Conservation (phyloP, 1,284 basidiomycete genomes). For the Tremellales sp. region DNA sequence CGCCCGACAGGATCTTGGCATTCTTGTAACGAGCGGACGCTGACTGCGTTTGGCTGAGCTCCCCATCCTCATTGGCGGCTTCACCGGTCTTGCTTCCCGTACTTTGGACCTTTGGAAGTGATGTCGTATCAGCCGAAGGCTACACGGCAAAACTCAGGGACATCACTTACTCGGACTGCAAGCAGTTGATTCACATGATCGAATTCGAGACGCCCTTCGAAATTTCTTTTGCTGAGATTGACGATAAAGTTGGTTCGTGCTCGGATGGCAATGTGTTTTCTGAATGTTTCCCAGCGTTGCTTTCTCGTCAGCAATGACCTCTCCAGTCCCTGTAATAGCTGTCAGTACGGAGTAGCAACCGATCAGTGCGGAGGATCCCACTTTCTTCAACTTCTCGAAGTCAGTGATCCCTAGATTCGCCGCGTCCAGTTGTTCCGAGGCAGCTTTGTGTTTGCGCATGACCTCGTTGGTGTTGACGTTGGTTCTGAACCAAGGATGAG, state of each 20-base stretch:
- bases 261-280: slow-evolving; percentile 78
- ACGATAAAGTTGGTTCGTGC: slow-evolving; percentile 77
- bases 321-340: slow-evolving; percentile 10
- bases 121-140: background rate
- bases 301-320: slow-evolving; percentile 54
- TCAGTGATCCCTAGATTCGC: slow-evolving; percentile 6
- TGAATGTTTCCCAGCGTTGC: slow-evolving; percentile 74
- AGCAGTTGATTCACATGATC: slow-evolving; percentile 69
- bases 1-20: slow-evolving; percentile 66
- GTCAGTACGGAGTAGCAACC: no score
- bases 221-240: slow-evolving; percentile 79
- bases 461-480: slow-evolving; percentile 75
- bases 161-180: slow-evolving; percentile 59
- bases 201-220: slow-evolving; percentile 72
- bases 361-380: no score
- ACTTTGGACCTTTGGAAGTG: background rate
- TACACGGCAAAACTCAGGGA: background rate
- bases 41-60: slow-evolving; percentile 7
- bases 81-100: background rate
- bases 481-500: no score
- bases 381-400: slow-evolving; percentile 38
- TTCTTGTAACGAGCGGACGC: slow-evolving; percentile 54
- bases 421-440: background rate
- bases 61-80: background rate
- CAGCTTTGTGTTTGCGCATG: slow-evolving; percentile 59